These are phyloP conservation scores for Cercophora scortea DNA, from an alignment of 495 filamentous ascomycete species.

Conservation along the genomic window DNA sequence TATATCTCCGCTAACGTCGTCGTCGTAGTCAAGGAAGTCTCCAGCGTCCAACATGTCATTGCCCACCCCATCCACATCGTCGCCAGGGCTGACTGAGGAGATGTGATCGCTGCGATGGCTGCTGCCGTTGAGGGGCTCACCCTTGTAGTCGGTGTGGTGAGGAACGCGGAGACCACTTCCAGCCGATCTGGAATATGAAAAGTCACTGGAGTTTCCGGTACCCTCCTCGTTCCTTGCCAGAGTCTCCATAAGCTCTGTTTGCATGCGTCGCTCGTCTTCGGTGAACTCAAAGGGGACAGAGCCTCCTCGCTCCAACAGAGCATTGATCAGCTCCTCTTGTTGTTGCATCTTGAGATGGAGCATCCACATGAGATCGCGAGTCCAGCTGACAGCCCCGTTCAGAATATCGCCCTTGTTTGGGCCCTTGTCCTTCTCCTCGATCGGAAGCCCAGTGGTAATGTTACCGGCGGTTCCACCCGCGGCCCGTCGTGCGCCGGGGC, in stretches of 20 bases:
- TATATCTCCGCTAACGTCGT: constrained; percentile 50
- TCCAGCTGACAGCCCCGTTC: constrained; percentile 95
- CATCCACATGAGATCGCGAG: constrained; percentile 95
- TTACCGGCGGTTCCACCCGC: constrained; percentile 58
- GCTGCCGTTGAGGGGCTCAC: constrained; percentile 54
- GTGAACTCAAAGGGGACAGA: constrained; percentile 73
- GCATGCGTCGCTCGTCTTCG: constrained; percentile 93
- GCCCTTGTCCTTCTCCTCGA: constrained; percentile 97
- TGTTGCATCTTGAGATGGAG: constrained; percentile 79
- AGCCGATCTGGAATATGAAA: constrained; percentile 74
- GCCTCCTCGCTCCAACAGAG: constrained; percentile 62
- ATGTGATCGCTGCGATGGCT: constrained; percentile 23
- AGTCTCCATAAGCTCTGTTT: constrained; percentile 78
- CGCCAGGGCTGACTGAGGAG: constrained; percentile 60
- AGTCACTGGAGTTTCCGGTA: constrained; percentile 31
- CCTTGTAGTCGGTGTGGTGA: constrained; percentile 84
- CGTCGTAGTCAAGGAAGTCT: constrained; percentile 66
- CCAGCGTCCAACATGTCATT: constrained; percentile 45
- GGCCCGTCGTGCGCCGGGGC: constrained; percentile 74
- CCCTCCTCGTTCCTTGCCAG: constrained; percentile 67
- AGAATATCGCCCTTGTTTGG: constrained; percentile 98
- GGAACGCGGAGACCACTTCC: constrained; percentile 85
- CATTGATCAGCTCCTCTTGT: constrained; percentile 71
- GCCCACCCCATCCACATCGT: constrained; percentile 47
- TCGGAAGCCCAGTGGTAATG: constrained; percentile 81